Conservation (phyloP, 148 eudicot species). For the Pharnaceum exiguum region DNA sequence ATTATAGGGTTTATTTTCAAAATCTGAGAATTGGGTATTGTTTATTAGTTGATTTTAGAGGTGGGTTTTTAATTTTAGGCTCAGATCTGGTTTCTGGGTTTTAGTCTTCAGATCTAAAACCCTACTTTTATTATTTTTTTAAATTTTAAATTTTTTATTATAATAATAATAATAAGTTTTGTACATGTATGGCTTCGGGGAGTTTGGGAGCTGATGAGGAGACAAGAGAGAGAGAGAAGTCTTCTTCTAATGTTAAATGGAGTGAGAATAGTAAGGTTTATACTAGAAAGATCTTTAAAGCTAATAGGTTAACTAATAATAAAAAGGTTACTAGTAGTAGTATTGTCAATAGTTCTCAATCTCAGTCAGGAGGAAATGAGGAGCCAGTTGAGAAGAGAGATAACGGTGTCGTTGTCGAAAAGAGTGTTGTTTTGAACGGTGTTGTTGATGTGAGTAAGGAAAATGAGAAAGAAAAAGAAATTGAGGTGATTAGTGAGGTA, state of each 20-base stretch:
- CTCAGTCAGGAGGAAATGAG: not conserved
- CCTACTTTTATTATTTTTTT: slow-evolving; percentile 14
- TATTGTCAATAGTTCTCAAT: not conserved
- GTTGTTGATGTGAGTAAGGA: too few relatives aligned
- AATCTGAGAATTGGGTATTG: too few relatives aligned
- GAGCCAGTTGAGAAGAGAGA: not conserved
- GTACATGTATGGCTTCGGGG: slow-evolving; percentile 42
- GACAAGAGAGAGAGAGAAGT: slow-evolving; percentile 20
- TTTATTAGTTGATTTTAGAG: not conserved
- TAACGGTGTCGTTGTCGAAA: too few relatives aligned
- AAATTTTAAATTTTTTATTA: slow-evolving; percentile 17
- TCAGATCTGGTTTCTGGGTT: slow-evolving; percentile 21
- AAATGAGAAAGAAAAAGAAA: not conserved
- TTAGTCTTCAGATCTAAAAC: slow-evolving; percentile 18
- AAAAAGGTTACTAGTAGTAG: not conserved
- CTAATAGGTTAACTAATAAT: not conserved
- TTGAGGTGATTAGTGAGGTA: not conserved
- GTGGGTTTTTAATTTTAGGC: slow-evolving; percentile 21
- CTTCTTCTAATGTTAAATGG: too few relatives aligned
- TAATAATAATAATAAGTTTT: not conserved
- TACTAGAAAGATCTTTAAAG: slow-evolving; percentile 17
- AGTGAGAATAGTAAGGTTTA: slow-evolving; percentile 41
- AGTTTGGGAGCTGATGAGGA: slow-evolving; percentile 31
- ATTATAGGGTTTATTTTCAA: not conserved
- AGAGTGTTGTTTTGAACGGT: too few relatives aligned